Evolutionary conservation across 164 flowering plant genomes (phyloP).

Genomic region (Piper betle): DNA sequence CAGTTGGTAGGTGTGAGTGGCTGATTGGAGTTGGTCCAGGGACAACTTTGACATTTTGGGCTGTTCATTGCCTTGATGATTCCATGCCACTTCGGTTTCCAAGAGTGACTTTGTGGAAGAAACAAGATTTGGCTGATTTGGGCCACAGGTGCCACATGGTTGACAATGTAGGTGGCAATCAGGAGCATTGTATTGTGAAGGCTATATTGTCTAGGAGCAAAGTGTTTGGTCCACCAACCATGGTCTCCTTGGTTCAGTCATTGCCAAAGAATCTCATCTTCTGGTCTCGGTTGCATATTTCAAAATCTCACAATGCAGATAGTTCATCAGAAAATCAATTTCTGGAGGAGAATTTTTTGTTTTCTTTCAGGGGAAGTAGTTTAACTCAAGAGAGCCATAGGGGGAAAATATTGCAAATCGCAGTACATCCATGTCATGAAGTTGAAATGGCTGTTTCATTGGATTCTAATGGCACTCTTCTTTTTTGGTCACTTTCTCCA

Average conservation of each 20-base stretch:
- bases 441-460: slow-evolving; percentile 61
- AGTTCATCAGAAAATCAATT: slow-evolving; percentile 15
- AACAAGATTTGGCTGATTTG: slow-evolving; percentile 21
- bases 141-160: slow-evolving; percentile 11
- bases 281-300: slow-evolving; percentile 44
- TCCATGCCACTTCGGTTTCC: slow-evolving; percentile 69
- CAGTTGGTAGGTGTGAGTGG: slow-evolving; percentile 73
- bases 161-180: slow-evolving; percentile 9
- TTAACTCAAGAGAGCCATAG: slow-evolving; percentile 53
- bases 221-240: slow-evolving; percentile 48
- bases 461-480: slow-evolving; percentile 63
- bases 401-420: slow-evolving; percentile 55
- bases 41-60: slow-evolving; percentile 49
- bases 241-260: slow-evolving; percentile 56
- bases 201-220: slow-evolving; percentile 37
- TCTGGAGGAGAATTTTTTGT: slow-evolving; percentile 12
- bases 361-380: slow-evolving; percentile 18
- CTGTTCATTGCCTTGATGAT: slow-evolving; percentile 89
- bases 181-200: slow-evolving; percentile 29
- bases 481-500: slow-evolving; percentile 70
- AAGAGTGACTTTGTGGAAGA: slow-evolving; percentile 78
- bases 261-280: slow-evolving; percentile 41
- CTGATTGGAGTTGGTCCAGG: slow-evolving; percentile 65
- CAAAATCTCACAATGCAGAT: slow-evolving; percentile 12
- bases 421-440: slow-evolving; percentile 54